Conservation (phyloP, 176 grass and related monocot genomes). For the Juncus inflexus region DNA sequence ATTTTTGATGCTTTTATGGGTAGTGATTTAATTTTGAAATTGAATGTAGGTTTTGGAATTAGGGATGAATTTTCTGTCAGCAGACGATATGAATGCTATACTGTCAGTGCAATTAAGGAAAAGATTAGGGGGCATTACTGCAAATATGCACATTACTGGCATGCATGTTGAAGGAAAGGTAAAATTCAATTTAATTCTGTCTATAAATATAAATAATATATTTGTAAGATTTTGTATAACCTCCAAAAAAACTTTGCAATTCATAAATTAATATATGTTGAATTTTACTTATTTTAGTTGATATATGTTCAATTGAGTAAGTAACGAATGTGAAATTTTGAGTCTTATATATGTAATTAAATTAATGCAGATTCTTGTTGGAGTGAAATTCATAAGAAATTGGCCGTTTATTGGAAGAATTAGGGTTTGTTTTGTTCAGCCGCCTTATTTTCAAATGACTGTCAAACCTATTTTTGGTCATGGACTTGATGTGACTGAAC, state of each 20-base stretch:
- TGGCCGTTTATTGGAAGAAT: constrained; percentile 90
- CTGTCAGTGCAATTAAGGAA: constrained; percentile 83
- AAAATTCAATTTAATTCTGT: not conserved
- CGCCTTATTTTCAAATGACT: constrained; percentile 96
- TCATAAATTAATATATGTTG: no score
- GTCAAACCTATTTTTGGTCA: constrained; percentile 88
- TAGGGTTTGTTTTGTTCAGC: constrained; percentile 90
- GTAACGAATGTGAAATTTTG: no score
- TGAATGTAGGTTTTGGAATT: constrained; percentile 73
- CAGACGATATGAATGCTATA: constrained; percentile 85
- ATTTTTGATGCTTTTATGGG: no score
- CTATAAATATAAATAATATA: not conserved
- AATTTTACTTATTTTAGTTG: no score
- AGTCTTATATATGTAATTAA: not conserved
- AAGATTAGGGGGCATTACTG: constrained; percentile 86
- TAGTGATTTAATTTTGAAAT: constrained; percentile 2
- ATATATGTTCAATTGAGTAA: no score
- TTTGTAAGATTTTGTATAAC: no score
- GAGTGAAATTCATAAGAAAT: constrained; percentile 72
- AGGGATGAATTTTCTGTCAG: constrained; percentile 91
- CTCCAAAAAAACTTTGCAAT: no score
- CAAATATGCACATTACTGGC: constrained; percentile 90
- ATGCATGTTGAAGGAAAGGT: constrained; percentile 98
- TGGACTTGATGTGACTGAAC: constrained; percentile 90
- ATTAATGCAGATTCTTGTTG: constrained; percentile 72